Evolutionary conservation across 345 rosid species (phyloP).

Genomic region (Pistacia integerrima): DNA sequence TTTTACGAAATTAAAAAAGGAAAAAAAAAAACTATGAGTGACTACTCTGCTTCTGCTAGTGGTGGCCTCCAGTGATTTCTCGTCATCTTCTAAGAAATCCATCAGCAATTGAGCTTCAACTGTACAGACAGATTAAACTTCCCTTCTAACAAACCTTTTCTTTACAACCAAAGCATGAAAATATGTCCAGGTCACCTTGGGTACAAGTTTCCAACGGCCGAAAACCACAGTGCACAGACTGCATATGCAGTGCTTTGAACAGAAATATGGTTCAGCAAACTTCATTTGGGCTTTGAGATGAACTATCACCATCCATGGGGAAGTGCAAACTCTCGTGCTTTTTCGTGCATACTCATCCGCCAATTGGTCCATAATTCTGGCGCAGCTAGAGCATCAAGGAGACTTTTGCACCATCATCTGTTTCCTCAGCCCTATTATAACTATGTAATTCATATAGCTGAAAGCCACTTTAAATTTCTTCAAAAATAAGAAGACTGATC

Average conservation of each 20-base stretch:
- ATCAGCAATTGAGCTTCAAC: conserved; percentile 15
- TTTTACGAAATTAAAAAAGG: conserved; percentile 4
- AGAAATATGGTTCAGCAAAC: not conserved
- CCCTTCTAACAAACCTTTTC: conserved; percentile 7
- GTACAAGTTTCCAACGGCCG: not conserved
- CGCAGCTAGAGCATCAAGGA: not conserved
- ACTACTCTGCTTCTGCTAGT: not conserved
- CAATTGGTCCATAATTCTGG: not conserved
- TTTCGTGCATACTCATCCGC: not conserved
- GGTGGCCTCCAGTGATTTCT: not conserved
- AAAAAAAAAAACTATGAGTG: not conserved
- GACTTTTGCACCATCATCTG: not conserved
- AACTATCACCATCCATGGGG: conserved; percentile 11
- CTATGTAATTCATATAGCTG: not conserved
- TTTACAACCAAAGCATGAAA: conserved; percentile 12
- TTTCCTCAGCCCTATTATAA: not conserved
- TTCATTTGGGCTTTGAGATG: not conserved
- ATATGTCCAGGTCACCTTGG: not conserved
- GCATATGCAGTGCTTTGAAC: not conserved
- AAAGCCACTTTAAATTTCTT: not conserved
- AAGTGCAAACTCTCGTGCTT: not conserved
- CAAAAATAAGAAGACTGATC: conserved; percentile 69
- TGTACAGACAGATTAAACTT: conserved; percentile 28
- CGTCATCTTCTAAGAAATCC: not conserved
- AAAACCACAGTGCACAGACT: not conserved